Conservation (phyloP, 2,329 filamentous ascomycete genomes). For the Nakataea oryzae region DNA sequence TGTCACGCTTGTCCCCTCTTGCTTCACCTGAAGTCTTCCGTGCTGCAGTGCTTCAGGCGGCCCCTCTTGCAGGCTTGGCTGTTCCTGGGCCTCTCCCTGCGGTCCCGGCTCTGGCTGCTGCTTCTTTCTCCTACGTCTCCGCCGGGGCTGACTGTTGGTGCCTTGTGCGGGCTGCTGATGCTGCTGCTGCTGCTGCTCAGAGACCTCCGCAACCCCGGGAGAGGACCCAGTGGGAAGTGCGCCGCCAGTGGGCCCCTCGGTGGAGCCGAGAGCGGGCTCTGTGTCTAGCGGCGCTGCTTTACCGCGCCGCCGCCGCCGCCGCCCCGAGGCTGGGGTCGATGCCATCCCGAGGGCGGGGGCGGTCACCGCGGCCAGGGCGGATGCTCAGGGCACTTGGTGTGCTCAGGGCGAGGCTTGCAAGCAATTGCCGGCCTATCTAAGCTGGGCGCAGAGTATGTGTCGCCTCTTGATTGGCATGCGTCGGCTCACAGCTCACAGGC, state of each 20-base stretch:
- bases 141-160: background rate
- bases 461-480: background rate
- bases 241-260: background rate
- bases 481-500: too few relatives aligned
- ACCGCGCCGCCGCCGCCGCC: background rate
- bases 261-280: background rate
- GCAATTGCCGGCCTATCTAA: background rate
- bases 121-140: background rate
- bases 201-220: background rate
- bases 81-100: background rate
- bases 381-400: too few relatives aligned
- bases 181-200: background rate
- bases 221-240: too few relatives aligned
- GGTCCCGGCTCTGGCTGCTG: background rate
- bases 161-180: background rate
- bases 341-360: background rate
- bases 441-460: background rate
- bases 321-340: background rate
- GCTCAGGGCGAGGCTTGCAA: too few relatives aligned
- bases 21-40: background rate
- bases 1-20: background rate
- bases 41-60: too few relatives aligned
- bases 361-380: too few relatives aligned
- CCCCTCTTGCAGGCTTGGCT: too few relatives aligned
- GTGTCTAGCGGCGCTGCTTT: background rate